Conservation (phyloP, 1,284 basidiomycete genomes). For the Austroboletus rostrupii region DNA sequence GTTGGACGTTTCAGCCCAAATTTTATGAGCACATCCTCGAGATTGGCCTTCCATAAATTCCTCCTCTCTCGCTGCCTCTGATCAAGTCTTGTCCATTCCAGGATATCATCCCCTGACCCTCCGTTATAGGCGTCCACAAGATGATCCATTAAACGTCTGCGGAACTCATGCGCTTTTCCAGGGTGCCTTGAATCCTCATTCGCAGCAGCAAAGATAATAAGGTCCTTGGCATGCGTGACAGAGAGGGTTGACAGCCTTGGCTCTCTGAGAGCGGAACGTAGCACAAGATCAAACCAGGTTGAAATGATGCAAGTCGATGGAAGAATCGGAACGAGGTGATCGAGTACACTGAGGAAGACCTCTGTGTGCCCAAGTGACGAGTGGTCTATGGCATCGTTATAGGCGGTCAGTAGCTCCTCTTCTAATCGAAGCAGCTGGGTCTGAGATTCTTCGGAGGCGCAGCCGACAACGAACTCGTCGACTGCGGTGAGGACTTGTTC, state of each 20-base stretch:
- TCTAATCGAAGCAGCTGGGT: constrained; percentile 50
- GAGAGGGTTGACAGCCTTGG: constrained; percentile 58
- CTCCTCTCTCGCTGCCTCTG: constrained; percentile 55
- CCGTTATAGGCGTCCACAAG: constrained; percentile 72
- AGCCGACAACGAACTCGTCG: constrained; percentile 52
- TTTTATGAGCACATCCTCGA: constrained; percentile 67
- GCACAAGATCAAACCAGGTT: constrained; percentile 73
- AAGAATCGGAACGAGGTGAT: constrained; percentile 57
- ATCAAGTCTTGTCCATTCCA: constrained; percentile 68
- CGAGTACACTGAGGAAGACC: constrained; percentile 60
- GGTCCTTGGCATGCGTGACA: constrained; percentile 64
- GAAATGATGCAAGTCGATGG: constrained; percentile 63
- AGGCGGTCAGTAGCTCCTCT: constrained; percentile 61
- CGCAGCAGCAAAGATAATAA: constrained; percentile 59
- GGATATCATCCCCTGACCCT: constrained; percentile 62
- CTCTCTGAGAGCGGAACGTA: constrained; percentile 71
- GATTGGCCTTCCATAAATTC: constrained; percentile 67
- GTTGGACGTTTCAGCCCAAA: constrained; percentile 58
- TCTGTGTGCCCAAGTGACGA: constrained; percentile 57
- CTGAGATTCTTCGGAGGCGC: constrained; percentile 41
- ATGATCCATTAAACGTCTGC: constrained; percentile 64
- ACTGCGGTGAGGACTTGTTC: constrained; percentile 45
- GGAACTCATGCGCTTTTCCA: constrained; percentile 59
- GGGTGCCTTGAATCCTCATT: constrained; percentile 42
- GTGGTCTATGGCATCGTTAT: constrained; percentile 61